These are phyloP conservation scores for Microdochium bolleyi DNA, from an alignment of 2,329 filamentous ascomycete genomes.

Conservation along the genomic window DNA sequence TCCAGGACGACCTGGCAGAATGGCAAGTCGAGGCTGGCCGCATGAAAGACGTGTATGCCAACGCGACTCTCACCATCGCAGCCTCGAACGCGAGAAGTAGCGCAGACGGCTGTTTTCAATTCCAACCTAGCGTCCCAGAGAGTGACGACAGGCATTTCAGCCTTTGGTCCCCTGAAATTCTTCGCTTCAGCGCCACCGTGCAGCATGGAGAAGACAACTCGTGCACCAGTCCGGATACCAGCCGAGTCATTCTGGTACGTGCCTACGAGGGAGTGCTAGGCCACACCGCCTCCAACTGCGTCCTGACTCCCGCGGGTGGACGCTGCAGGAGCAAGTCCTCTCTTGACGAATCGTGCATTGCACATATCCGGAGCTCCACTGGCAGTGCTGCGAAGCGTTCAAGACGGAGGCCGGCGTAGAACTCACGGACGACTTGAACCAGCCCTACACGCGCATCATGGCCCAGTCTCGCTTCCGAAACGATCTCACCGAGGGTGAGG, in stretches of 20 bases:
- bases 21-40: slow-evolving; percentile 13
- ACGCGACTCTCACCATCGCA: slow-evolving; percentile 9
- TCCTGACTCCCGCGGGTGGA: slow-evolving; percentile 4
- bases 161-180: too few species aligned
- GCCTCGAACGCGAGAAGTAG: slow-evolving; percentile 3
- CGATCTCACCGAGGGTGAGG: not conserved
- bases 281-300: not conserved
- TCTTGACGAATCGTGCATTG: slow-evolving; percentile 4
- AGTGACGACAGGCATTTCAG: too few species aligned
- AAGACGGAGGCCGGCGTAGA: not conserved
- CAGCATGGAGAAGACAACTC: too few species aligned
- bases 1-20: slow-evolving; percentile 17
- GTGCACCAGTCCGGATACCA: too few species aligned
- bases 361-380: slow-evolving; percentile 3
- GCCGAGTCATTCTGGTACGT: too few species aligned
- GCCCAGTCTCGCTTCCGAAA: not conserved
- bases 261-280: slow-evolving; percentile 1
- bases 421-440: not conserved
- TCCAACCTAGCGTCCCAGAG: too few species aligned
- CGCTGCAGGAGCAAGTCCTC: slow-evolving; percentile 5
- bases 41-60: slow-evolving; percentile 10
- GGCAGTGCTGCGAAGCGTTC: slow-evolving; percentile 3
- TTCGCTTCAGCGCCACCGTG: too few species aligned
- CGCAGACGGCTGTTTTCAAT: too few species aligned
- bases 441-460: not conserved